These are phyloP conservation scores for Xylogone sp. DNA, from an alignment of 2,329 filamentous ascomycete species.

Conservation along the genomic window DNA sequence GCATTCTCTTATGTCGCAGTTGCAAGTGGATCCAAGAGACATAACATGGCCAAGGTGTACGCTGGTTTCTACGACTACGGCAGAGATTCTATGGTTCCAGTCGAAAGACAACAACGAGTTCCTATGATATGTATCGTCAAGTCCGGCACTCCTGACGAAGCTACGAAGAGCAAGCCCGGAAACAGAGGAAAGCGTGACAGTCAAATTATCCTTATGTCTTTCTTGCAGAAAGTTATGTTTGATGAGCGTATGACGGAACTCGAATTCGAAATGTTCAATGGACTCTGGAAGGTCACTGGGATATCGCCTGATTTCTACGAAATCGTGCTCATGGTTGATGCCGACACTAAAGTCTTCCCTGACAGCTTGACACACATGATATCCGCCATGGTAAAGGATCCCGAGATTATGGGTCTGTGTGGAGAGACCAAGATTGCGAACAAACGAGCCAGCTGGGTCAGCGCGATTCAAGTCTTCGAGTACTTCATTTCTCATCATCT, in stretches of 20 bases:
- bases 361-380: slow-evolving; percentile 99
- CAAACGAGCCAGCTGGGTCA: slow-evolving; percentile 91
- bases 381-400: slow-evolving; percentile 97
- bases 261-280: slow-evolving; percentile 99
- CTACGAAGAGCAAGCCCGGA: slow-evolving; percentile 77
- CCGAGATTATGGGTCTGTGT: slow-evolving; percentile 97
- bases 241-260: slow-evolving; percentile 99
- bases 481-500: slow-evolving; percentile 99
- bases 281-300: slow-evolving; percentile 96
- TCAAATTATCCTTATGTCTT: slow-evolving; percentile 99
- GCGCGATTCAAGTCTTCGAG: slow-evolving; percentile 98
- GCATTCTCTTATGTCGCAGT: slow-evolving; percentile 96
- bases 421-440: slow-evolving; percentile 99
- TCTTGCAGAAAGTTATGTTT: slow-evolving; percentile 99
- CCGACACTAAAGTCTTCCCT: slow-evolving; percentile 98
- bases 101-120: slow-evolving; percentile 89
- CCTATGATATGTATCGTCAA: slow-evolving; percentile 98
- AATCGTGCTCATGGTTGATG: slow-evolving; percentile 97
- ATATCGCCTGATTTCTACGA: slow-evolving; percentile 99
- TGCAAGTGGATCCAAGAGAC: slow-evolving; percentile 89
- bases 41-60: slow-evolving; percentile 99
- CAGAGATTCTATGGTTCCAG: slow-evolving; percentile 69
- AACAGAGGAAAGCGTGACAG: slow-evolving; percentile 98
- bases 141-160: slow-evolving; percentile 88
- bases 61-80: slow-evolving; percentile 98